A percentile compares a stretch with the other conserved stretches of the same genome.
phyloP scores from a whole-genome alignment of 148 eudicot species.

The Rhododendron williamsianum region DNA sequence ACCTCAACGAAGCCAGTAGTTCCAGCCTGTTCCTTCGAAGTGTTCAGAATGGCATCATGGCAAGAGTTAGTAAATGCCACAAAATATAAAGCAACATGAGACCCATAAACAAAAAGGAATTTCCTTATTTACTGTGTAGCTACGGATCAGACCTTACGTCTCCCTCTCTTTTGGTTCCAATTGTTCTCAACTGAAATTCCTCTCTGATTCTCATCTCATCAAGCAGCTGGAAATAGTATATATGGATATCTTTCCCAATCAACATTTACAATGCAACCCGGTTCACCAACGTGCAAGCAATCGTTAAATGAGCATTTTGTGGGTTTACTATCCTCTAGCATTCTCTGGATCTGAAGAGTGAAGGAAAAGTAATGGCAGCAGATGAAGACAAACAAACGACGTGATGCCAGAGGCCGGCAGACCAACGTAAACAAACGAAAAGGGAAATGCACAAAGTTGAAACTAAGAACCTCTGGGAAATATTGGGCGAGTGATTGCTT shows the following conservation, averaged over 20 bases:
- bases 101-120: background rate
- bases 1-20: too few relatives aligned
- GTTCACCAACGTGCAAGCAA: slow-evolving; percentile 90
- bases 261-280: slow-evolving; percentile 63
- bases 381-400: too few relatives aligned
- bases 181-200: too few relatives aligned
- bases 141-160: too few relatives aligned
- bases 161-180: too few relatives aligned
- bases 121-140: background rate
- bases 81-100: background rate
- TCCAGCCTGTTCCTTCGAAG: background rate
- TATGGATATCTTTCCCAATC: too few relatives aligned
- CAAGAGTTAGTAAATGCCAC: background rate
- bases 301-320: slow-evolving; percentile 64
- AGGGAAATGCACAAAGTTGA: slow-evolving; percentile 5
- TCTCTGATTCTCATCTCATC: too few relatives aligned
- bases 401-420: background rate
- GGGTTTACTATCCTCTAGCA: slow-evolving; percentile 43
- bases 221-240: too few relatives aligned
- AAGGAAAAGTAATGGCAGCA: too few relatives aligned
- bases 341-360: background rate
- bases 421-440: background rate
- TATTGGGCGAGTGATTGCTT: slow-evolving; percentile 65
- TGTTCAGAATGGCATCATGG: background rate
- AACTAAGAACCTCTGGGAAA: slow-evolving; percentile 79